Evolutionary conservation across 2,329 filamentous ascomycete genomes (phyloP).

Genomic region (Tolypocladium nubicola): DNA sequence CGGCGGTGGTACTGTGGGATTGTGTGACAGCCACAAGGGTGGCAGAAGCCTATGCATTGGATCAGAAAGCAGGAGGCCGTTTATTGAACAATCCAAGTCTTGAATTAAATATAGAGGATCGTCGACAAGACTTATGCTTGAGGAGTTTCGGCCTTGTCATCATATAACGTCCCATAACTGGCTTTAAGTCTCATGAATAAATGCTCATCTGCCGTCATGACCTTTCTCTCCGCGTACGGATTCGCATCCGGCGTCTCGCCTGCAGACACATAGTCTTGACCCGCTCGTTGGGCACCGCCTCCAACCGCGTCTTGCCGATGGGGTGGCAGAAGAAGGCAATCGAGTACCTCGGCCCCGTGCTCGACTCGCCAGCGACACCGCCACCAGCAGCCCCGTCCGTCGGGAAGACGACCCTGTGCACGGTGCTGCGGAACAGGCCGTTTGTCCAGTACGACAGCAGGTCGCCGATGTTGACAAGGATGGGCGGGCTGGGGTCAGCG

Average conservation of each 20-base stretch:
- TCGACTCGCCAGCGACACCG: conserved; percentile 32
- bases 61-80: background rate
- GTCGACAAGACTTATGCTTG: background rate
- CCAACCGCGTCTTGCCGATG: conserved; percentile 38
- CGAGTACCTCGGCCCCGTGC: conserved; percentile 45
- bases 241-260: conserved; percentile 24
- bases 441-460: conserved; percentile 80
- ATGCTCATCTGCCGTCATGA: conserved; percentile 55
- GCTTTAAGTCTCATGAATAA: conserved; percentile 49
- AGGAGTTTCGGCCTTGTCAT: conserved; percentile 13
- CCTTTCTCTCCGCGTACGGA: conserved; percentile 40
- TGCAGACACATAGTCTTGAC: conserved; percentile 31
- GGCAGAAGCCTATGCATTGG: background rate
- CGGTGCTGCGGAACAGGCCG: conserved; percentile 74
- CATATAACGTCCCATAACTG: conserved; percentile 47
- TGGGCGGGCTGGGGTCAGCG: conserved; percentile 52
- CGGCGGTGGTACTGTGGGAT: conserved; percentile 32
- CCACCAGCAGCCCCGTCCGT: conserved; percentile 7
- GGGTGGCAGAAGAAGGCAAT: conserved; percentile 63
- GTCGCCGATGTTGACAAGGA: conserved; percentile 68
- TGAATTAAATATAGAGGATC: background rate
- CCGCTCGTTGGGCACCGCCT: conserved; percentile 48
- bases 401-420: conserved; percentile 77
- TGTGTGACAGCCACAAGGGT: conserved; percentile 15
- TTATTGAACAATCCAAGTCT: background rate